Evolutionary conservation across 225 moss, liverwort and hornwort genomes (phyloP).

Genomic region (Lunularia cruciata): DNA sequence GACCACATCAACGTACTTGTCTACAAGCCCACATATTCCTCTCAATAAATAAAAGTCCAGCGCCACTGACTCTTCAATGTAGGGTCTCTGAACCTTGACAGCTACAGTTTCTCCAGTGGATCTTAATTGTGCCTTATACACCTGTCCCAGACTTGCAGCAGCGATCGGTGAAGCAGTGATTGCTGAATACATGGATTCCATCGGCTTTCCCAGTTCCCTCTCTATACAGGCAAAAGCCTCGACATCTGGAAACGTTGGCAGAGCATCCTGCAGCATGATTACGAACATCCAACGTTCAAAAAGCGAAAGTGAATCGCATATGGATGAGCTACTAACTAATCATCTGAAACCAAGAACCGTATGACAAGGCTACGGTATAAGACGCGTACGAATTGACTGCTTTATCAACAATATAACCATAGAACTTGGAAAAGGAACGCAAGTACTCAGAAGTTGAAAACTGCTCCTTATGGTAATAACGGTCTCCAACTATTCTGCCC

Average conservation of each 20-base stretch:
- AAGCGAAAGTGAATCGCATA: no score
- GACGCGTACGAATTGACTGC: no score
- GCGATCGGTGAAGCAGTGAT: conserved; percentile 83
- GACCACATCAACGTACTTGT: conserved; percentile 71
- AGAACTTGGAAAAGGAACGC: no score
- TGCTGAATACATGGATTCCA: conserved; percentile 70
- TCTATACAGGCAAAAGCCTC: conserved; percentile 83
- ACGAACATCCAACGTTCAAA: no score
- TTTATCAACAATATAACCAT: no score
- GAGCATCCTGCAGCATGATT: conserved; percentile 68
- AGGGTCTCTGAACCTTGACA: conserved; percentile 92
- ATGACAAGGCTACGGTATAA: no score
- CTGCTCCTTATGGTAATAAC: no score
- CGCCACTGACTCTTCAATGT: conserved; percentile 84
- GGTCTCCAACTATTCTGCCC: no score
- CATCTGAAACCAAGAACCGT: no score
- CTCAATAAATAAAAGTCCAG: conserved; percentile 93
- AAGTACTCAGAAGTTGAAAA: no score
- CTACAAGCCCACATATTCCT: conserved; percentile 65
- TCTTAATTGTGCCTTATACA: conserved; percentile 82
- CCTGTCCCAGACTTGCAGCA: conserved; percentile 95
- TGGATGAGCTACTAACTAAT: no score
- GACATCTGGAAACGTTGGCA: conserved; percentile 85
- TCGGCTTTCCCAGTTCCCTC: conserved; percentile 65
- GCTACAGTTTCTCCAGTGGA: conserved; percentile 73